Percentiles rank a stretch among this genome's conserved stretches.
Evolutionary conservation across 768 basidiomycete genomes (phyloP).

Genomic region (Mycena belliarum): DNA sequence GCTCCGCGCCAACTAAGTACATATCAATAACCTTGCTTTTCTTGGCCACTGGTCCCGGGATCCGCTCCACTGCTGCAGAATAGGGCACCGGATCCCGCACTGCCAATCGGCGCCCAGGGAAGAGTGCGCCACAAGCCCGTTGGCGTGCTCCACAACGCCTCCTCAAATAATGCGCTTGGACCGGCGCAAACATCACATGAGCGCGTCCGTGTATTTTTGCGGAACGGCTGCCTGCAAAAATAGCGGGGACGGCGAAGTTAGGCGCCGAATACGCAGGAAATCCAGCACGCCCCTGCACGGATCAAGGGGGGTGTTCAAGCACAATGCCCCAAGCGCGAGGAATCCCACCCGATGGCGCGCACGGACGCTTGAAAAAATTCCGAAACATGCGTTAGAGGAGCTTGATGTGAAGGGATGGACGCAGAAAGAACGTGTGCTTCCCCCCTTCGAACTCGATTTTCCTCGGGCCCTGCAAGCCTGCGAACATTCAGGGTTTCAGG

Average conservation of each 20-base stretch:
- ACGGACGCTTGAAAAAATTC: not conserved
- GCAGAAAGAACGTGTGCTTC: not conserved
- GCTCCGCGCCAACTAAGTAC: not conserved
- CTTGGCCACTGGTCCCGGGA: not conserved
- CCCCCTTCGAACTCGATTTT: not conserved
- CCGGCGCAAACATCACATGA: not conserved
- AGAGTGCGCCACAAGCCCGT: not conserved
- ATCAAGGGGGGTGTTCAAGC: not conserved
- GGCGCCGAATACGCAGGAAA: not conserved
- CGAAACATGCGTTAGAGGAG: not conserved
- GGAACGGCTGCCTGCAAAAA: not conserved
- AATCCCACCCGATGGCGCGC: not conserved
- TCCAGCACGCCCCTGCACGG: not conserved
- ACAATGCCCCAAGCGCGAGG: slow-evolving; percentile 7
- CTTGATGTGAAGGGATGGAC: not conserved
- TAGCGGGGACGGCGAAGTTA: not conserved
- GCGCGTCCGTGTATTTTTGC: not conserved
- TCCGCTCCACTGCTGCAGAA: not conserved
- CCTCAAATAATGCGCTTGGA: slow-evolving; percentile 17
- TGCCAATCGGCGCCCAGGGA: not conserved
- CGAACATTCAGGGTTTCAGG: not conserved
- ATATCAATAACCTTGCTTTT: too few species aligned
- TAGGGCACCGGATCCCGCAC: slow-evolving; percentile 3
- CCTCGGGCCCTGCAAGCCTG: not conserved
- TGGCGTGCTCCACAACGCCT: slow-evolving; percentile 10